A percentile compares a stretch with the other conserved stretches of the same genome.
Conservation (phyloP, 2,329 filamentous ascomycete species). For the Lachnellula hyalina region DNA sequence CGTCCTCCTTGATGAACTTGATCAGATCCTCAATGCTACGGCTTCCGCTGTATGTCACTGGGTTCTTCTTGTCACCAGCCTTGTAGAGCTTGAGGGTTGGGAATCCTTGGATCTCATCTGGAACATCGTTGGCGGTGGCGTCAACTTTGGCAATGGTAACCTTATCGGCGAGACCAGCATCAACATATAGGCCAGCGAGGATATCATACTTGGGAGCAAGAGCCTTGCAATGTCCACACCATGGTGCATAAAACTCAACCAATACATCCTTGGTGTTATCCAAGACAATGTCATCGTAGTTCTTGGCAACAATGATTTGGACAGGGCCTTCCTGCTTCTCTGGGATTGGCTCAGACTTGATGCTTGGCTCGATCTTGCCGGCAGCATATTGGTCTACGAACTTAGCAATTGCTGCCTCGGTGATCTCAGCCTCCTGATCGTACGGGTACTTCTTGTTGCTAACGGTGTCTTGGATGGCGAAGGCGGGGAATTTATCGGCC, state of each 20-base stretch:
- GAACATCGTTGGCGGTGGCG: constrained; percentile 91
- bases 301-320: constrained; percentile 84
- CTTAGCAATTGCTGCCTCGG: constrained; percentile 59
- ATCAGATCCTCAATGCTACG: constrained; percentile 89
- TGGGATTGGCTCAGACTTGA: constrained; percentile 97
- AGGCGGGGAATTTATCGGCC: constrained; percentile 89
- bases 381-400: constrained; percentile 82
- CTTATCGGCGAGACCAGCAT: constrained; percentile 71
- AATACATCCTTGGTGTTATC: constrained; percentile 96
- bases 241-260: constrained; percentile 97
- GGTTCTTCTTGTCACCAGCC: constrained; percentile 78
- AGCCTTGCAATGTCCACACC: constrained; percentile 99
- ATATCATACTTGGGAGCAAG: constrained; percentile 96
- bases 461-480: constrained; percentile 90
- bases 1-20: constrained; percentile 90
- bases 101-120: constrained; percentile 95
- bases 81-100: constrained; percentile 98
- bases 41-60: constrained; percentile 80
- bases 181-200: constrained; percentile 70
- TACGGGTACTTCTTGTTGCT: constrained; percentile 98
- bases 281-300: constrained; percentile 85
- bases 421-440: constrained; percentile 76
- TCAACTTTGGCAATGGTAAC: constrained; percentile 97
- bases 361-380: constrained; percentile 88
- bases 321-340: constrained; percentile 90